Percentiles rank a stretch among this genome's conserved stretches.
Conservation (phyloP, 2,329 filamentous ascomycete genomes). For the Bertia moriformis region DNA sequence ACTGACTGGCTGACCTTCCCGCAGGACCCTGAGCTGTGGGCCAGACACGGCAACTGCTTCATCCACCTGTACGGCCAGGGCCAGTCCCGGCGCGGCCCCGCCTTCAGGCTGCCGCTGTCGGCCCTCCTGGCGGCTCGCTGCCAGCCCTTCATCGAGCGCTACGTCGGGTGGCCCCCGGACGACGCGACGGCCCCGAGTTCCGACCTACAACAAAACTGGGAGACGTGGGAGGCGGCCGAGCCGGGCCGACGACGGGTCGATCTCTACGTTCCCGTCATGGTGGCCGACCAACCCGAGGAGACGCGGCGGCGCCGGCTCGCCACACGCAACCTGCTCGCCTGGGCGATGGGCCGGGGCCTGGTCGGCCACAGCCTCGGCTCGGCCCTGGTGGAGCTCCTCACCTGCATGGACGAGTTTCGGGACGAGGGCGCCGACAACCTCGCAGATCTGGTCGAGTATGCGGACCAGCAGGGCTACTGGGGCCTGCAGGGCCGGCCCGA, state of each 20-base stretch:
- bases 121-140: constrained; percentile 42
- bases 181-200: constrained; percentile 1
- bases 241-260: constrained; percentile 28
- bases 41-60: constrained; percentile 50
- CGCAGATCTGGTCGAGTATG: constrained; percentile 47
- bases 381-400: constrained; percentile 48
- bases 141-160: constrained; percentile 40
- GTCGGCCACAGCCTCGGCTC: constrained; percentile 53
- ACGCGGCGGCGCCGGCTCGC: constrained; percentile 50
- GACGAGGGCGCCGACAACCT: constrained; percentile 36
- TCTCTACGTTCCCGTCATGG: constrained; percentile 56
- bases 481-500: constrained; percentile 50
- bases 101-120: constrained; percentile 50
- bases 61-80: constrained; percentile 56
- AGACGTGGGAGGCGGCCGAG: constrained; percentile 14
- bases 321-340: constrained; percentile 65
- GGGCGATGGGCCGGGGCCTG: constrained; percentile 47
- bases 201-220: constrained; percentile 14
- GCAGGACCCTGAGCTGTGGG: constrained; percentile 64
- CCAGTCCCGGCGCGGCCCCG: constrained; percentile 48
- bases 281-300: constrained; percentile 32
- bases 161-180: constrained; percentile 3
- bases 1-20: no score
- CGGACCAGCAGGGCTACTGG: constrained; percentile 56
- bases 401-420: constrained; percentile 49